phyloP scores from a whole-genome alignment of 2,329 filamentous ascomycete species.

The Helminthosporium solani region DNA sequence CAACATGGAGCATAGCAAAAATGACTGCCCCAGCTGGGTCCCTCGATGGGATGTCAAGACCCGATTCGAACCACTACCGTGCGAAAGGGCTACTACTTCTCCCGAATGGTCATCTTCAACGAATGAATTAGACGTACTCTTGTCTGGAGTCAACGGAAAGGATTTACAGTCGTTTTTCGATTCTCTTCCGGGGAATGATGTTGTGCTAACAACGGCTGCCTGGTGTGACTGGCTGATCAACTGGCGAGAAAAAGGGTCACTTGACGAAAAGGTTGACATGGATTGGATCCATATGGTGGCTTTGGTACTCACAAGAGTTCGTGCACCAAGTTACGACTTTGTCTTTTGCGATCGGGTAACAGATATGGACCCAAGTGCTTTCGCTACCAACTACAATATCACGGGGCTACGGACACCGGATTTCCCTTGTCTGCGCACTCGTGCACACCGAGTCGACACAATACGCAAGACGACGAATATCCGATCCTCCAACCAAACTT shows the following conservation, averaged over 20 bases:
- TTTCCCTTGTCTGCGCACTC: constrained; percentile 3
- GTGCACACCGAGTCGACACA: constrained; percentile 12
- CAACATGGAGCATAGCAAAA: neutral
- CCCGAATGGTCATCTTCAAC: neutral
- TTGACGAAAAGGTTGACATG: neutral
- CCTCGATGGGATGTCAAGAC: constrained; percentile 10
- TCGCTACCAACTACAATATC: too few relatives aligned
- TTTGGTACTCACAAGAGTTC: neutral
- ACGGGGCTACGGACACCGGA: neutral
- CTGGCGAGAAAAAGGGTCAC: neutral
- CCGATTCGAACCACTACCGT: neutral
- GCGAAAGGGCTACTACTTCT: neutral
- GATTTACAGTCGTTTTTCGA: neutral
- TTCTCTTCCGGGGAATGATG: neutral
- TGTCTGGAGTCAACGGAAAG: neutral
- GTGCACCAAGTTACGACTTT: neutral
- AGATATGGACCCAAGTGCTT: neutral
- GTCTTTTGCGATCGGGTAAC: neutral
- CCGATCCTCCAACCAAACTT: neutral
- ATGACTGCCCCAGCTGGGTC: constrained; percentile 6
- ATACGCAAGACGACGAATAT: neutral
- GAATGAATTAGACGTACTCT: neutral
- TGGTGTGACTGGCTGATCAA: neutral
- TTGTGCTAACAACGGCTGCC: neutral
- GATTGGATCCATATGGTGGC: neutral